These are phyloP conservation scores for Lichtheimia ornata DNA, from an alignment of 371 early-diverging fungal genomes.

Conservation along the genomic window DNA sequence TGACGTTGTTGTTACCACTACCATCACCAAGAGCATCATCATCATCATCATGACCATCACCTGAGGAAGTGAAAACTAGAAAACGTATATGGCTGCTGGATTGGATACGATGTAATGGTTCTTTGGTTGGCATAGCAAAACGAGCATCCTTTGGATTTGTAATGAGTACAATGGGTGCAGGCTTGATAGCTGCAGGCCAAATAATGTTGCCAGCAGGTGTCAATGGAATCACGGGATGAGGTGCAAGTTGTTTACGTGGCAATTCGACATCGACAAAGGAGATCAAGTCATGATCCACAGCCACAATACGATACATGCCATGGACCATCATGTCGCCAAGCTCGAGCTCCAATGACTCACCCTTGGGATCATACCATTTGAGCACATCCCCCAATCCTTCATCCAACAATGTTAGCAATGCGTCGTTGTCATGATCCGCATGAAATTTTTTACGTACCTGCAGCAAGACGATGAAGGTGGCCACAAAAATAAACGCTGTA, in stretches of 20 bases:
- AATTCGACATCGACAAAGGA: constrained; percentile 77
- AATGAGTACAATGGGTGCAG: constrained; percentile 78
- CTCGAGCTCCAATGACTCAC: constrained; percentile 79
- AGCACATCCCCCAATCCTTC: constrained; percentile 67
- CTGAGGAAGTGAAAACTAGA: constrained; percentile 59
- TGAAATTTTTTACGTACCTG: constrained; percentile 41
- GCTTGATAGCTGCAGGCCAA: constrained; percentile 31
- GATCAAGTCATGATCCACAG: constrained; percentile 86
- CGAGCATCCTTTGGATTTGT: constrained; percentile 90
- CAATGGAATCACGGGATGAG: constrained; percentile 11
- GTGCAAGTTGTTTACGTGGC: constrained; percentile 49
- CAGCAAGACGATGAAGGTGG: constrained; percentile 80
- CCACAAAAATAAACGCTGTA: constrained; percentile 85
- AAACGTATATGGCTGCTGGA: constrained; percentile 74
- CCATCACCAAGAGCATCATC: too few species aligned
- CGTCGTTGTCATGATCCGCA: too few species aligned
- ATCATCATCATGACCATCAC: too few species aligned
- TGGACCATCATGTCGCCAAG: constrained; percentile 88
- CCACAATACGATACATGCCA: constrained; percentile 79
- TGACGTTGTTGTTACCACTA: constrained; percentile 18
- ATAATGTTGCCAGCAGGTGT: constrained; percentile 17
- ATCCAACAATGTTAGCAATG: too few species aligned
- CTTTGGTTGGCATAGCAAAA: constrained; percentile 69
- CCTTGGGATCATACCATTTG: constrained; percentile 60
- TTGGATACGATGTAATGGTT: constrained; percentile 66